phyloP scores from a whole-genome alignment of 371 early-diverging fungal genomes.

The Smittium mucronatum region DNA sequence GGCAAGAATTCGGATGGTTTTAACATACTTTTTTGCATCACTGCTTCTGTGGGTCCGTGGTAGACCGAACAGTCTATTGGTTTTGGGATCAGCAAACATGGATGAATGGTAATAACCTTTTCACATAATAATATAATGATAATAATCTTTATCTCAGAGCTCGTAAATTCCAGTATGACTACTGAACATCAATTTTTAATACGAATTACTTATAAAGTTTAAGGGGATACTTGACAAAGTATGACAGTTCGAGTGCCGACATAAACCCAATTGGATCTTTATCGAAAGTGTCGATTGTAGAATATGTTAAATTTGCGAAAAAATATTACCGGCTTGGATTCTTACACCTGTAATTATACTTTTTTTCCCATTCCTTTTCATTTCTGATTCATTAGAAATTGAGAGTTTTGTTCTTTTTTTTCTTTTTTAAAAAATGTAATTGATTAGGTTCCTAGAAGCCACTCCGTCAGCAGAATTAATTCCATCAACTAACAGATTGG shows the following conservation, averaged over 20 bases:
- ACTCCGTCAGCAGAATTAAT: constrained; percentile 92
- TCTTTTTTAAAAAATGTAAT: constrained; percentile 3
- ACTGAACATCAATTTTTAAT: too few relatives aligned
- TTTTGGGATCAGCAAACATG: constrained; percentile 89
- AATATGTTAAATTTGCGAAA: constrained; percentile 36
- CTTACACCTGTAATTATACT: background rate
- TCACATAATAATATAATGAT: background rate
- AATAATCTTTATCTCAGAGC: background rate
- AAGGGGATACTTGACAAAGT: constrained; percentile 94
- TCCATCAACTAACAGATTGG: constrained; percentile 60
- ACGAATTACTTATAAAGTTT: constrained; percentile 36
- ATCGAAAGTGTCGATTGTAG: constrained; percentile 73
- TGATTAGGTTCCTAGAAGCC: constrained; percentile 67
- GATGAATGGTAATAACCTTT: constrained; percentile 52
- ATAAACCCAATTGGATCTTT: constrained; percentile 94
- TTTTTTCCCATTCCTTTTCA: background rate
- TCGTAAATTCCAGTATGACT: too few relatives aligned
- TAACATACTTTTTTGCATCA: constrained; percentile 90
- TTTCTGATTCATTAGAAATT: background rate
- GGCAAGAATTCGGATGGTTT: constrained; percentile 89
- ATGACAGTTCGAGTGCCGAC: constrained; percentile 95
- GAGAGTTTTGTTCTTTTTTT: background rate
- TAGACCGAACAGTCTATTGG: constrained; percentile 58
- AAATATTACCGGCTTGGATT: constrained; percentile 5
- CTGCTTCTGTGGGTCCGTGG: constrained; percentile 84